phyloP scores from a whole-genome alignment of 1,284 basidiomycete genomes.

The Coniferiporia weirii region DNA sequence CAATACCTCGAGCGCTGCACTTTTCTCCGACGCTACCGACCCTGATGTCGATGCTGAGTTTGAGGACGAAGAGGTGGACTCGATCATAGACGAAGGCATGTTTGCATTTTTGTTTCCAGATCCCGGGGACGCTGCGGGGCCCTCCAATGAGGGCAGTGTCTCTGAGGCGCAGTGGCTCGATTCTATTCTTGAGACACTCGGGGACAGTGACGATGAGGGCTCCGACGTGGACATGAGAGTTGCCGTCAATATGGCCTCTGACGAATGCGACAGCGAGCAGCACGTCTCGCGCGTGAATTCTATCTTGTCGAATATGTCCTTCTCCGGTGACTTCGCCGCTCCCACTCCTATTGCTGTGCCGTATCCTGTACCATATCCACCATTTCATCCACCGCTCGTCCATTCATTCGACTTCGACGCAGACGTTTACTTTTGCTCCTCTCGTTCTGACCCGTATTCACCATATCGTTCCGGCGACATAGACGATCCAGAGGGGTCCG shows the following conservation, averaged over 20 bases:
- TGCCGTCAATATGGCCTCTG: slow-evolving; percentile 16
- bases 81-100: slow-evolving; percentile 39
- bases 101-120: slow-evolving; percentile 76
- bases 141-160: slow-evolving; percentile 31
- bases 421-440: slow-evolving; percentile 7
- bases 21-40: slow-evolving; percentile 19
- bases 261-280: slow-evolving; percentile 39
- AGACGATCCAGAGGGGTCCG: slow-evolving; percentile 48
- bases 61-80: slow-evolving; percentile 34
- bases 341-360: slow-evolving; percentile 49
- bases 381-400: slow-evolving; percentile 8
- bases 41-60: slow-evolving; percentile 35
- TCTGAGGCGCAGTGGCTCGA: slow-evolving; percentile 77
- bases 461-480: slow-evolving; percentile 44
- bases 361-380: slow-evolving; percentile 30
- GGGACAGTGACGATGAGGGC: slow-evolving; percentile 54
- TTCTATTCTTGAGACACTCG: slow-evolving; percentile 65
- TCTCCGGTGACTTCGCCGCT: slow-evolving; percentile 68
- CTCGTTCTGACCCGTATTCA: slow-evolving; percentile 57
- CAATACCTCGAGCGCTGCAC: slow-evolving; percentile 3
- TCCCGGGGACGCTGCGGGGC: slow-evolving; percentile 49
- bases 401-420: slow-evolving; percentile 11
- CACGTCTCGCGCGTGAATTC: slow-evolving; percentile 30
- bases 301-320: slow-evolving; percentile 49
- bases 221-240: slow-evolving; percentile 38